Base-by-base conservation (phyloP, 208 protist species). In the Trypanosoma mega region DNA sequence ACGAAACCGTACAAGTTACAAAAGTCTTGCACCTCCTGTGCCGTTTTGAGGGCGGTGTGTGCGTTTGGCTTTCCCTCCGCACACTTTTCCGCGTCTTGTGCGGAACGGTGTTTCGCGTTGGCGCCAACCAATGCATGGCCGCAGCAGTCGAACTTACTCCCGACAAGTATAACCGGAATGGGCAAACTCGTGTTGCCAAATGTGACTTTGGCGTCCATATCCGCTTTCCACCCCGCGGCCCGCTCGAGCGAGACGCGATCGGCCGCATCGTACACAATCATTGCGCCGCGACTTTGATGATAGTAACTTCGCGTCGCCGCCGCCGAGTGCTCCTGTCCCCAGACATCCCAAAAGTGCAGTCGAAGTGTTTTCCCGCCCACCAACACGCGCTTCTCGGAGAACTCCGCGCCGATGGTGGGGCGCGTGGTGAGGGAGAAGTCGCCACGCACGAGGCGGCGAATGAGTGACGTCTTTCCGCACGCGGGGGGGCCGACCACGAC, bases 291-390 rank as follows among this genome's bases (percentile, higher is more conserved):
- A 43, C 31, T 39, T 4, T 39, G 3, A n/a, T 34, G 18, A 39
- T 54, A 54, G 26, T 54, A 54, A 4, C 7, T 33, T 18, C 16
- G 4, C 21, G 49, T 54, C 3, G 14, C 49, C 8, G 29, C 8
- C 26, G 16, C 8, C 6, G 49, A 34, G 14, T 43, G 21, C 26
- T 54, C 49, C 49, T 54, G 49, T 18, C 49, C 49, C 4, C 7
- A 54, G 3, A 54, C 33, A 54, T 54, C 49, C 49, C 49, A 54
- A 39, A 54, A 54, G 4, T 54, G 49, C 14, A 54, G 26, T n/a
- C 31, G 31, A 4, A 54, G 31, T 16, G 29, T 4, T 34, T 23
- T 5, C 18, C 3, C 8, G 8, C 12, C 14, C n/a, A 54, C 4
- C 29, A 7, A 4, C 4, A 54, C 12, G 14, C 49, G 49, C 29